These are phyloP conservation scores for Papilionanthe hybrid DNA, from an alignment of 116 monocot genomes.

Conservation along the genomic window DNA sequence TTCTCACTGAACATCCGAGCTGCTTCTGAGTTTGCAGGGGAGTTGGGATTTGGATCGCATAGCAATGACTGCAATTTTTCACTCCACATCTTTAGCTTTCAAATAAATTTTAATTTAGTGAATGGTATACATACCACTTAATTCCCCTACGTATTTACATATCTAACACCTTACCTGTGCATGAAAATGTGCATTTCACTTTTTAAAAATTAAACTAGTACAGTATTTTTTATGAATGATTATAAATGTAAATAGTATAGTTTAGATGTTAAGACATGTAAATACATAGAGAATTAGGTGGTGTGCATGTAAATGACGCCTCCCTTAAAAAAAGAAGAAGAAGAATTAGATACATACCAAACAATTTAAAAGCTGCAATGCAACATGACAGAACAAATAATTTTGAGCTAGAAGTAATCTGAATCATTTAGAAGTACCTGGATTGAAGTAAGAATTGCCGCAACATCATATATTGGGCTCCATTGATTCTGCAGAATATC, in stretches of 20 bases:
- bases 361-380: not conserved
- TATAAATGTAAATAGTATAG: no score
- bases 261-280: no score
- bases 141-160: no score
- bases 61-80: constrained; percentile 39
- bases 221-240: no score
- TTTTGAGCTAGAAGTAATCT: not conserved
- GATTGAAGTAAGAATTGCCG: constrained; percentile 22
- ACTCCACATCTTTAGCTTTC: not conserved
- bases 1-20: constrained; percentile 61
- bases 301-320: no score
- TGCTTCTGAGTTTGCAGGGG: constrained; percentile 59
- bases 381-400: not conserved
- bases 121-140: no score
- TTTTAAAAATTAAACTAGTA: no score
- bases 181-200: no score
- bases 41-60: constrained; percentile 63
- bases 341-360: no score
- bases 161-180: no score
- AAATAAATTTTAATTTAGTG: not conserved
- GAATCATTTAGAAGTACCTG: constrained; percentile 12
- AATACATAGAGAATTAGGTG: no score
- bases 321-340: no score
- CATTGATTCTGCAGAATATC: constrained; percentile 40
- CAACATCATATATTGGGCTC: constrained; percentile 33